phyloP scores from a whole-genome alignment of 495 filamentous ascomycete genomes.

The Evansstolkia leycettana region DNA sequence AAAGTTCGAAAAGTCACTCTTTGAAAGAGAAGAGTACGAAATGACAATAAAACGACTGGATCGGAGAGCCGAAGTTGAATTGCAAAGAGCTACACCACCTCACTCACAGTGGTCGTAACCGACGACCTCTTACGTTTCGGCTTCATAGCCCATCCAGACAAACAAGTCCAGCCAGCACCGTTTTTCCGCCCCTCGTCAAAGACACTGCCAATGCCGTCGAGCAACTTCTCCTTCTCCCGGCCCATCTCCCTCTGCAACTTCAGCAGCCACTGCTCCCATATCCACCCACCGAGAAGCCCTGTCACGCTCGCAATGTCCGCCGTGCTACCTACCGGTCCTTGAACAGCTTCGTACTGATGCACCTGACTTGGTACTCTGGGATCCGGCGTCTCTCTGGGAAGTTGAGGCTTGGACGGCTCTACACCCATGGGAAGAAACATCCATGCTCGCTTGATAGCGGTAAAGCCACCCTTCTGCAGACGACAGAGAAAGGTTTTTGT shows the following conservation, averaged over 20 bases:
- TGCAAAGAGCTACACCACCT: neutral
- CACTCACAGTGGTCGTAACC: neutral
- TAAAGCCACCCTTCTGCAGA: conserved; percentile 62
- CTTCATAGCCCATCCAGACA: conserved; percentile 88
- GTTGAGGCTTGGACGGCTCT: conserved; percentile 32
- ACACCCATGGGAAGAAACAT: conserved; percentile 78
- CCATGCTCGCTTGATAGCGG: conserved; percentile 75
- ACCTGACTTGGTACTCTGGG: conserved; percentile 39
- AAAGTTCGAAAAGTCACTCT: too few species aligned
- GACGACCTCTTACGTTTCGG: conserved; percentile 31
- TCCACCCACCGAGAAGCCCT: conserved; percentile 75
- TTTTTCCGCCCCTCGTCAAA: conserved; percentile 73
- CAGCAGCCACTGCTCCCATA: conserved; percentile 94
- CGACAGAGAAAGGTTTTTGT: conserved; percentile 68
- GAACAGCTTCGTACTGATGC: conserved; percentile 42
- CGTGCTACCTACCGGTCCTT: conserved; percentile 61
- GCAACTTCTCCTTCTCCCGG: conserved; percentile 45
- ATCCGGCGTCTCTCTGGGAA: conserved; percentile 38
- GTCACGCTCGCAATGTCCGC: conserved; percentile 62
- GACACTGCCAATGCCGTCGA: conserved; percentile 67
- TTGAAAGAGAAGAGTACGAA: neutral
- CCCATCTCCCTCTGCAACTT: conserved; percentile 77
- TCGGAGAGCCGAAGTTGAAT: neutral
- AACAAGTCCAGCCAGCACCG: conserved; percentile 72
- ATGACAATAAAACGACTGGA: neutral